Percentiles rank a stretch among this genome's conserved stretches.
Evolutionary conservation across 2,329 filamentous ascomycete species (phyloP).

Genomic region (Talaromyces sp.): DNA sequence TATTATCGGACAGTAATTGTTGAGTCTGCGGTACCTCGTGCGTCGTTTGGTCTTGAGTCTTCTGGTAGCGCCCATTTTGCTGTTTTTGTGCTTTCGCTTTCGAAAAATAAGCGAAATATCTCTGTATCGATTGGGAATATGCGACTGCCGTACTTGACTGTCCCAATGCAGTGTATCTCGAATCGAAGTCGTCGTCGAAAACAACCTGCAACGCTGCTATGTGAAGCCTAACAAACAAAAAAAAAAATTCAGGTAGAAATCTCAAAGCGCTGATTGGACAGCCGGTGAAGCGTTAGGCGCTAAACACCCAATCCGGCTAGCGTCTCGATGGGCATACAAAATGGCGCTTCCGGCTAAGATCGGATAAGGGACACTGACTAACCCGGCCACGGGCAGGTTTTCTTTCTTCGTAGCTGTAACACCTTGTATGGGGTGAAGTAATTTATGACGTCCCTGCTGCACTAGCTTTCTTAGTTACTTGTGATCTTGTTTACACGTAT

Average conservation of each 20-base stretch:
- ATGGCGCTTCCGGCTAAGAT: slow-evolving; percentile 15
- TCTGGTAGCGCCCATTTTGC: slow-evolving; percentile 65
- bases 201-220: neutral
- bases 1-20: neutral
- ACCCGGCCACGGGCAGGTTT: slow-evolving; percentile 7
- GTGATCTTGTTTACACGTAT: neutral
- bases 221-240: neutral
- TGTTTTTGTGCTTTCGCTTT: neutral
- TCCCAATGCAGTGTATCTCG: neutral
- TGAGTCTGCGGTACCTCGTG: slow-evolving; percentile 55
- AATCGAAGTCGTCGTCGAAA: neutral
- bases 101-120: too few species aligned
- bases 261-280: slow-evolving; percentile 24
- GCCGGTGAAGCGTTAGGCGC: slow-evolving; percentile 18
- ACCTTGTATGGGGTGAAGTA: slow-evolving; percentile 20
- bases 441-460: slow-evolving; percentile 33
- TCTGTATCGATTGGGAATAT: neutral
- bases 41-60: slow-evolving; percentile 72
- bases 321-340: neutral
- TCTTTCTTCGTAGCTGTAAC: neutral
- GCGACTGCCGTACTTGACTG: neutral
- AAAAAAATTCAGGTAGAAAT: slow-evolving; percentile 11
- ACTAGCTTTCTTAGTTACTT: slow-evolving; percentile 19
- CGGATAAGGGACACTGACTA: slow-evolving; percentile 9
- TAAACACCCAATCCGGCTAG: neutral